These are phyloP conservation scores for Penicillium dipodomyicola DNA, from an alignment of 495 filamentous ascomycete genomes.

Conservation along the genomic window DNA sequence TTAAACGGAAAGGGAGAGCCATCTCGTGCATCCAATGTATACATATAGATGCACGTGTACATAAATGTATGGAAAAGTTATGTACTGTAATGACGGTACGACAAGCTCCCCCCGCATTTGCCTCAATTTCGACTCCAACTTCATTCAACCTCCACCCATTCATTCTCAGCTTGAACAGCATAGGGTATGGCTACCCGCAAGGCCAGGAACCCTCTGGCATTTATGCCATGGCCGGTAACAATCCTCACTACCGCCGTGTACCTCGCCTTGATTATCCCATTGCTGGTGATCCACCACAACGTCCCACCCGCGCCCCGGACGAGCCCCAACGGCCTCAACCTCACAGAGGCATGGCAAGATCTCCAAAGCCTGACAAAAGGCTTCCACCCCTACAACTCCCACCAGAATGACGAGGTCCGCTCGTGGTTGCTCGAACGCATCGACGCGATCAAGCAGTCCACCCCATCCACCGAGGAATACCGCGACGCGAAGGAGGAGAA, in stretches of 20 bases:
- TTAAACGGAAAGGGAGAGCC: too few species aligned
- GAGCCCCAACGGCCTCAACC: slow-evolving; percentile 61
- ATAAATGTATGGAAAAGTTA: slow-evolving; percentile 9
- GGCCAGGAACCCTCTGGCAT: slow-evolving; percentile 56
- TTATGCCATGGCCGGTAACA: slow-evolving; percentile 67
- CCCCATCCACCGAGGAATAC: slow-evolving; percentile 31
- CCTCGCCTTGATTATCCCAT: slow-evolving; percentile 62
- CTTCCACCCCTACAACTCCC: slow-evolving; percentile 88
- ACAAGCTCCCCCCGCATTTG: slow-evolving; percentile 26
- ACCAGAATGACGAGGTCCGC: slow-evolving; percentile 74
- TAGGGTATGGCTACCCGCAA: slow-evolving; percentile 35
- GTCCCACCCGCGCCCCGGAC: slow-evolving; percentile 68
- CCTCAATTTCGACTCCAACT: slow-evolving; percentile 20
- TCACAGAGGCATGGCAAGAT: slow-evolving; percentile 85
- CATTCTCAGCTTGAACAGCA: neutral
- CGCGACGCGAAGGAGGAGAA: slow-evolving; percentile 24
- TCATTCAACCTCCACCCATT: slow-evolving; percentile 7
- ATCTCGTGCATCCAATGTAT: too few species aligned
- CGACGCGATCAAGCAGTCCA: slow-evolving; percentile 60
- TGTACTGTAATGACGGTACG: slow-evolving; percentile 12
- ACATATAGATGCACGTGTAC: neutral
- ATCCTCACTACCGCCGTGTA: slow-evolving; percentile 69
- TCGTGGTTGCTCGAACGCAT: slow-evolving; percentile 73
- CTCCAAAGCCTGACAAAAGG: slow-evolving; percentile 68
- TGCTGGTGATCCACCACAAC: slow-evolving; percentile 71